Evolutionary conservation across 495 filamentous ascomycete genomes (phyloP).

Genomic region (Lasiosphaeria ovina): DNA sequence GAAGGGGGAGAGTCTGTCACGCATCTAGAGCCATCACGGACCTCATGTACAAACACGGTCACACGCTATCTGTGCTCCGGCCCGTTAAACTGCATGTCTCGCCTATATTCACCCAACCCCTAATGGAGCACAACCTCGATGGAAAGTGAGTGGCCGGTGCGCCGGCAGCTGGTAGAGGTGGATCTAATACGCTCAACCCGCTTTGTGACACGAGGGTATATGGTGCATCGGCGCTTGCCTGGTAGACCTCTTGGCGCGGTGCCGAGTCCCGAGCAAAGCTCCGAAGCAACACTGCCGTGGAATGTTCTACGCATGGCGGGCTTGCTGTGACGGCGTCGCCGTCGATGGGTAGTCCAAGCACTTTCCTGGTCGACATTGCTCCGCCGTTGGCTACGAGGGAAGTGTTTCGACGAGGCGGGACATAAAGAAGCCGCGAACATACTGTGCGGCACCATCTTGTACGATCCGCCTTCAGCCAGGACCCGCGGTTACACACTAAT

Average conservation of each 20-base stretch:
- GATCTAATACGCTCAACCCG: not conserved
- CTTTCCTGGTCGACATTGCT: not conserved
- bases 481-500: conserved; percentile 19
- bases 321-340: conserved; percentile 2
- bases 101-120: not conserved
- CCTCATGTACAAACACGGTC: not conserved
- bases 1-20: not conserved
- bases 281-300: not conserved
- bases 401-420: conserved; percentile 22
- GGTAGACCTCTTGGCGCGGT: conserved; percentile 7
- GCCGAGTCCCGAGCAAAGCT: conserved; percentile 7
- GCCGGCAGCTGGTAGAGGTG: not conserved
- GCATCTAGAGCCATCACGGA: conserved; percentile 5
- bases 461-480: conserved; percentile 15
- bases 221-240: not conserved
- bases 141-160: not conserved
- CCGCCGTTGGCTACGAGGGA: not conserved
- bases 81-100: not conserved
- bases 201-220: not conserved
- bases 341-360: conserved; percentile 2
- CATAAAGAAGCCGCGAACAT: conserved; percentile 14
- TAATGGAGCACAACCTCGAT: not conserved
- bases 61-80: not conserved
- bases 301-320: conserved; percentile 14
- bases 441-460: conserved; percentile 19